Base-by-base conservation (phyloP, 1,284 basidiomycete genomes). In the Coriolopsis trogii region DNA sequence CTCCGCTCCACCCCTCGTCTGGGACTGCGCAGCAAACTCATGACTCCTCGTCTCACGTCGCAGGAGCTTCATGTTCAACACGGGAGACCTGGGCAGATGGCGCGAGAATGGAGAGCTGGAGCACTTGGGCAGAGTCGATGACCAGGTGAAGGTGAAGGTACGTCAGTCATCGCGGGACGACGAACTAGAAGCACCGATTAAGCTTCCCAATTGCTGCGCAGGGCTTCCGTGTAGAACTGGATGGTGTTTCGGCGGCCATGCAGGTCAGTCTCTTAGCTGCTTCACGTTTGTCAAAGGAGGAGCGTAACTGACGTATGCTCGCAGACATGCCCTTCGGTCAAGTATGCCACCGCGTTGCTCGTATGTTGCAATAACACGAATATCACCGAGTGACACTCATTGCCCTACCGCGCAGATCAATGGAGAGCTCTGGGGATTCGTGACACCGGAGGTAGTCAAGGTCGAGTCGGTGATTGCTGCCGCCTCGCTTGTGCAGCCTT, bases 211-310 rank as follows among this genome's bases (percentile, higher is more conserved):
- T 45, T 24, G 52, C 38, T 46, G 38, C 26, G 45, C 46, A 80
- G 76, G 82, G 81, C 7, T 84, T 83, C 70, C 78, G 81, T 26
- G 80, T 84, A 13, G 82, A 84, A 61, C 69, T 84, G 10, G 81
- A 82, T 60, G 81, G 82, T 16, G 81, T 84, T 13, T 74, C 80
- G 4, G 75, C 76, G 12, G 79, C 81, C 4, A 79, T 84, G 75
- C 76, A 81, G 73, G 81, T 81, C 49, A 46, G 68, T 41, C 31
- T 21, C n/a, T 12, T 24, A 30, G 10, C 25, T 30, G 33, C 36
- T 41, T 24, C 23, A 10, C 12, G 16, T 53, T 25, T 26, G 33
- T 34, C 23, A 23, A 15, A n/a, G 16, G 36, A 40, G n/a, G n/a
- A n/a, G n/a, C n/a, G n/a, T n/a, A n/a, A 28, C 40, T 47, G 40